A percentile compares a stretch with the other conserved stretches of the same genome.
These are phyloP conservation scores for Tilletiaria anomala DNA, from an alignment of 1,284 basidiomycete species.

Conservation along the genomic window DNA sequence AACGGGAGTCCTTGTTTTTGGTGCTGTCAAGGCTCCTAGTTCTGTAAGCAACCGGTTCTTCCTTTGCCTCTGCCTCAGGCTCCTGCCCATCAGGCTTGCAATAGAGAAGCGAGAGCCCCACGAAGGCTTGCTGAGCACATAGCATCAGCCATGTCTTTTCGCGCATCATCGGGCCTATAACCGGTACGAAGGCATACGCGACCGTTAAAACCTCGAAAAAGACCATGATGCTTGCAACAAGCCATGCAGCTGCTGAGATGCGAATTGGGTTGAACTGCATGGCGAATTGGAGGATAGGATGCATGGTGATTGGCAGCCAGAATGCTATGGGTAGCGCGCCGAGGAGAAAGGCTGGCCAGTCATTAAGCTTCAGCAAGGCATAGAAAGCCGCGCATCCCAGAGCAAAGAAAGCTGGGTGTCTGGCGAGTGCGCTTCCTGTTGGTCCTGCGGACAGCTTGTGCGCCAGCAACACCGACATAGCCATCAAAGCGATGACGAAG, in stretches of 20 bases:
- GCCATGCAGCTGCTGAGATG: constrained; percentile 20
- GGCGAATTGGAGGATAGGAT: constrained; percentile 46
- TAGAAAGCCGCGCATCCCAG: too few species aligned
- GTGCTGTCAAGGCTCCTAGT: too few species aligned
- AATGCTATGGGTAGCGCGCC: too few species aligned
- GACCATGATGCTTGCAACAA: constrained; percentile 17
- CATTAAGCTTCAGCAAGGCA: constrained; percentile 47
- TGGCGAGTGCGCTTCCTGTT: too few species aligned
- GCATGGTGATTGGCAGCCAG: constrained; percentile 53
- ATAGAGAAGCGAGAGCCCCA: too few species aligned
- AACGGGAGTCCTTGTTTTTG: background rate
- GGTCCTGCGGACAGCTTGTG: background rate
- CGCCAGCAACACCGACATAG: constrained; percentile 44
- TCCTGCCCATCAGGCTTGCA: too few species aligned
- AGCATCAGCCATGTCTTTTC: constrained; percentile 54
- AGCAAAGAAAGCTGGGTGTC: too few species aligned
- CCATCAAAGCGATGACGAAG: constrained; percentile 55
- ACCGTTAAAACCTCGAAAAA: constrained; percentile 53
- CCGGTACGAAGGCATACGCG: constrained; percentile 86
- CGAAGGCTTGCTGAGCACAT: background rate
- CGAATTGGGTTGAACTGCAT: constrained; percentile 35
- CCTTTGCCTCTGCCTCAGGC: background rate
- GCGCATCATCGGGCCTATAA: constrained; percentile 55
- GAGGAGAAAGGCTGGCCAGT: constrained; percentile 60
- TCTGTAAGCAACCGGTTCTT: too few species aligned